Evolutionary conservation across 73 alveolate genomes (phyloP), one percentile per base, ranked within the genome.

Genomic region (Symbiodinium natans): DNA sequence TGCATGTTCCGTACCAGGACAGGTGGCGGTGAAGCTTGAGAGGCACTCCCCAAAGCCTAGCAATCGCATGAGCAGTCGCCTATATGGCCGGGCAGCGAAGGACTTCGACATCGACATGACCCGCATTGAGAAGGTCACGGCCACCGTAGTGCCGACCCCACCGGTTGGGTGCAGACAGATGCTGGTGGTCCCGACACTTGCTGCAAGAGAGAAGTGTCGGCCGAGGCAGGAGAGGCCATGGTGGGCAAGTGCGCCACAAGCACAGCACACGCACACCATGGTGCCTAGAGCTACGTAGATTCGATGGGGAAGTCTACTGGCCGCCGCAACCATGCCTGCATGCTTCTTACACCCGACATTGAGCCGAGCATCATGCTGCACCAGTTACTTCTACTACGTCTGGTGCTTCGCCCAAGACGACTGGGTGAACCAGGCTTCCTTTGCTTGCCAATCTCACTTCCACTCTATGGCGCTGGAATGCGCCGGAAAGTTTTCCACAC

Each of bases 381-480:
- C 42, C 54, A 88, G 95, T 88, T 88, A 88, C 95, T 52, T 54
- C 83, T 59, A 63, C 95, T 77, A 88, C 95, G 95, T 88, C 46
- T 88, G 95, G 95, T 88, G 95, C 71, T 88, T 88, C 42, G 95
- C 95, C 33, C 95, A 88, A 38, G 95, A 88, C n/a, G 86, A 88
- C 73, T 88, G 95, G 95, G 95, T 88, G 86, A 77, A 88, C 71
- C 95, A 88, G 95, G 95, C 74, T n/a, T 25, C 34, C 4, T 0
- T 15, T 10, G 21, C 59, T 46, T 46, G 59, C 59, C 59, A 46
- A 46, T 46, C 6, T 46, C 13, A 13, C 59, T 13, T 46, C 6
- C 59, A 46, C 21, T 46, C 13, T 46, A 46, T 9, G 13, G 59
- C 59, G 21, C 6, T 46, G 13, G 21, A 46, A 46, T 46, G 13